Evolutionary conservation across 2,329 filamentous ascomycete species (phyloP).

Genomic region (Xylaria sp.): DNA sequence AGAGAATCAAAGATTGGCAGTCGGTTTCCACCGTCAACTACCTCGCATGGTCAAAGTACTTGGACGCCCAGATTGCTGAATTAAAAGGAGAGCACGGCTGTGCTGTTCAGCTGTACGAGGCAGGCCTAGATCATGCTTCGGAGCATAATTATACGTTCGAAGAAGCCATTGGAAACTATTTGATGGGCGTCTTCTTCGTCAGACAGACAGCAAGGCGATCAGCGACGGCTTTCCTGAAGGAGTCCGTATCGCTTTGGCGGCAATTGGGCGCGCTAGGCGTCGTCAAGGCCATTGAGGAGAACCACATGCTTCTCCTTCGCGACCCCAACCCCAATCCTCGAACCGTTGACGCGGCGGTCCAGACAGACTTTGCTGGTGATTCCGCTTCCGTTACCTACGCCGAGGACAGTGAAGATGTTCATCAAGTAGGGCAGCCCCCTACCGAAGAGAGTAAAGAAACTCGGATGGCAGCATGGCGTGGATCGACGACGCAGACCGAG

Average conservation of each 20-base stretch:
- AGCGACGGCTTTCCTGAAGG: constrained; percentile 62
- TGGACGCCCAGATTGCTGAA: constrained; percentile 65
- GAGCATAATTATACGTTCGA: constrained; percentile 63
- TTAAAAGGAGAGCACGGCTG: constrained; percentile 50
- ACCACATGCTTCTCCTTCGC: constrained; percentile 62
- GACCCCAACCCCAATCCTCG: constrained; percentile 54
- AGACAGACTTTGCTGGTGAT: constrained; percentile 65
- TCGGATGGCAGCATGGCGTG: constrained; percentile 58
- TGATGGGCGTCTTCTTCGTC: constrained; percentile 68
- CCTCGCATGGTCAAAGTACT: constrained; percentile 59
- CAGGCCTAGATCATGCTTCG: constrained; percentile 65
- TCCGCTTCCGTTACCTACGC: constrained; percentile 48
- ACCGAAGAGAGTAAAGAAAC: constrained; percentile 51
- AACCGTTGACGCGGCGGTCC: constrained; percentile 58
- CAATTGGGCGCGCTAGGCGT: constrained; percentile 65
- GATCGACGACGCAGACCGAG: constrained; percentile 54
- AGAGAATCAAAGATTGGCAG: constrained; percentile 60
- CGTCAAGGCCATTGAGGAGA: constrained; percentile 60
- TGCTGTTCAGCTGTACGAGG: constrained; percentile 62
- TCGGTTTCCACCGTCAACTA: constrained; percentile 66
- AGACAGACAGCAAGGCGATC: constrained; percentile 60
- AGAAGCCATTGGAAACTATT: constrained; percentile 66
- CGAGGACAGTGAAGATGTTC: constrained; percentile 38
- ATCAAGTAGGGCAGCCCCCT: constrained; percentile 39
- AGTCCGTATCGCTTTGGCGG: constrained; percentile 63